Base-by-base conservation (phyloP, 805 yeast species). In the Kazachstania kunashirensis region DNA sequence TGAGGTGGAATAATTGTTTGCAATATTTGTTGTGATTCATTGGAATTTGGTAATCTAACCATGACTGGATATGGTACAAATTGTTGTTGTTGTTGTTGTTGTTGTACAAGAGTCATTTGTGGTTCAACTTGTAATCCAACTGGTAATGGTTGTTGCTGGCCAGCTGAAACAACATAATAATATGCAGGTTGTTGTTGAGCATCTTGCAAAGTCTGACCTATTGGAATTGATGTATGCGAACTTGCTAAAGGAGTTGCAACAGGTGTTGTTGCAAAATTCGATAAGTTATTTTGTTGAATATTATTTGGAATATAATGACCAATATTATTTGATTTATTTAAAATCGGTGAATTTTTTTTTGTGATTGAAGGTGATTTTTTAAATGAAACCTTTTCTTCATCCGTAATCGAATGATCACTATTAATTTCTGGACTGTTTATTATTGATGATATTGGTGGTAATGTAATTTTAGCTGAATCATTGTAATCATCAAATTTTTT, bases 381-480 rank as follows among this genome's bases (percentile, higher is more conserved):
- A 14, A 18, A 26, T 8, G 16, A 3, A 10, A 23, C 4, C 6
- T n/a, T 29, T 19, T 30, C 33, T 2, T 19, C 25, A 9, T 20
- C 25, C n/a, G 31, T 29, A 17, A 3, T 20, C 6, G 23, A 20
- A 10, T 17, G 9, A 12, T 6, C 24, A 18, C 13, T 29, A 29
- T 15, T 32, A 8, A 20, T n/a, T 10, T 19, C 15, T n/a, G n/a
- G 18, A 12, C 12, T 19, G 4, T 29, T 14, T 5, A 36, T 36
- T 4, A 36, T 30, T 6, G 34, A 23, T 6, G 39, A 36, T 4
- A 36, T 36, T 25, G 39, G 39, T 6, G 39, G 39, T 25, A 36
- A 26, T 1, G 31, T 36, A 10, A 30, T 19, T 6, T 25, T 36
- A n/a, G 24, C 24, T 11, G 24, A 23, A 23, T 23, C 11, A n/a